A percentile compares a stretch with the other conserved stretches of the same genome.
phyloP scores from a whole-genome alignment of 108 stramenopile species.

The Craspedostauros australis region DNA sequence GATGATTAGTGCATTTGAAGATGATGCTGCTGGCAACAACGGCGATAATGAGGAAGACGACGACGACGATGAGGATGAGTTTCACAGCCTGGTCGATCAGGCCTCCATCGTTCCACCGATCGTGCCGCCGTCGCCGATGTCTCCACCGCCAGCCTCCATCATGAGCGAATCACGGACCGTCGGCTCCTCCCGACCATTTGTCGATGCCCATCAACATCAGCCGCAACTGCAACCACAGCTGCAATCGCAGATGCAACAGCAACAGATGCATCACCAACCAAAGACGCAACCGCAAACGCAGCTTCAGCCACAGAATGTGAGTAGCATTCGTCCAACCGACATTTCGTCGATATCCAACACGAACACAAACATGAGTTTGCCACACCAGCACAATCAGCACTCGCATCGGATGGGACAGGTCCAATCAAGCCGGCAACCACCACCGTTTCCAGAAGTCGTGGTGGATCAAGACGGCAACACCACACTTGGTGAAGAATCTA shows the following conservation, averaged over 20 bases:
- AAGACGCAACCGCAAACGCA: not conserved
- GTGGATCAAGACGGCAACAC: conserved; percentile 1
- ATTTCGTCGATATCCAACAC: conserved; percentile 2
- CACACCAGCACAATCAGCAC: not conserved
- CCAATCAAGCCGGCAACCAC: not conserved
- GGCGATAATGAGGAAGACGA: not conserved
- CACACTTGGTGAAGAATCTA: too few species aligned
- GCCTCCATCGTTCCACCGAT: conserved; percentile 18
- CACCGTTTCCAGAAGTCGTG: not conserved
- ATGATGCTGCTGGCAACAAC: not conserved
- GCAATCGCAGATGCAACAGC: not conserved
- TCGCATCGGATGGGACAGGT: not conserved
- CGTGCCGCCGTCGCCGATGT: conserved; percentile 21
- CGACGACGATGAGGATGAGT: not conserved
- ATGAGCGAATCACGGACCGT: too few species aligned
- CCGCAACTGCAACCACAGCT: not conserved
- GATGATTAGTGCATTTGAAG: too few species aligned
- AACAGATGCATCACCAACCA: not conserved
- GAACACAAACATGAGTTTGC: not conserved
- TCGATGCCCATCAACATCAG: not conserved
- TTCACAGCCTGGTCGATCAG: conserved; percentile 13
- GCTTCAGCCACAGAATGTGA: not conserved
- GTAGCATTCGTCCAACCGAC: conserved; percentile 1
- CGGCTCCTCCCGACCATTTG: not conserved
- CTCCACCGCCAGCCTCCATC: conserved; percentile 2